Conservation (phyloP, 2,329 filamentous ascomycete species). For the Aspergillus japonicus region DNA sequence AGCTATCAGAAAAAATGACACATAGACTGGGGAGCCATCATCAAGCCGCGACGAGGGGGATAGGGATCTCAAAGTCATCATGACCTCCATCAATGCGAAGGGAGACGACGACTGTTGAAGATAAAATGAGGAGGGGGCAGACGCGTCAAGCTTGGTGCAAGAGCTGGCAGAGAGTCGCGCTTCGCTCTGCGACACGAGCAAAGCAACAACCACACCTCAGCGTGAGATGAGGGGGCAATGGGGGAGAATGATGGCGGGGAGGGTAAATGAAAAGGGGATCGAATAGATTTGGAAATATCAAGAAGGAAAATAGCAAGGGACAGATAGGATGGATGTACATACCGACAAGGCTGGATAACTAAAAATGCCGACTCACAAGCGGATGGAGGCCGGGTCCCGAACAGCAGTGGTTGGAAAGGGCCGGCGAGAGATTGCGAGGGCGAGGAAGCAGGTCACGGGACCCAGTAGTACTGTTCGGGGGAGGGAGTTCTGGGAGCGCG, state of each 20-base stretch:
- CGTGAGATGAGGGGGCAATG: slow-evolving; percentile 11
- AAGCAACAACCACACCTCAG: slow-evolving; percentile 24
- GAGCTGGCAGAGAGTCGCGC: slow-evolving; percentile 22
- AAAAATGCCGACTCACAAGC: slow-evolving; percentile 40
- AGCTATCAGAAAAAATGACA: slow-evolving; percentile 26
- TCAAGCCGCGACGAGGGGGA: slow-evolving; percentile 23
- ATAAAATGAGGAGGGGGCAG: slow-evolving; percentile 16
- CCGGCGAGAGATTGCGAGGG: slow-evolving; percentile 21
- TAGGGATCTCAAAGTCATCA: slow-evolving; percentile 2
- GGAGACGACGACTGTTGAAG: slow-evolving; percentile 2
- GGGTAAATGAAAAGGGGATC: background rate
- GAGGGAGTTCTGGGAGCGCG: too few species aligned
- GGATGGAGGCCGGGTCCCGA: slow-evolving; percentile 39
- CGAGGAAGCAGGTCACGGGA: slow-evolving; percentile 29
- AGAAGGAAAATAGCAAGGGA: slow-evolving; percentile 1
- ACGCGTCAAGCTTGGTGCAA: slow-evolving; percentile 25
- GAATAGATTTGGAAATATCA: background rate
- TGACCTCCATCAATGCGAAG: slow-evolving; percentile 5
- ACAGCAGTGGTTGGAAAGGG: slow-evolving; percentile 35
- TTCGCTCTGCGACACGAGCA: slow-evolving; percentile 25
- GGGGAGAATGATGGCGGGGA: slow-evolving; percentile 3
- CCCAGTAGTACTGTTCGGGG: slow-evolving; percentile 15
- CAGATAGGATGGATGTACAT: slow-evolving; percentile 30
- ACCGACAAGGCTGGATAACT: slow-evolving; percentile 44
- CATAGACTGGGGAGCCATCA: slow-evolving; percentile 16